A percentile compares a stretch with the other conserved stretches of the same genome.
Evolutionary conservation across 2,329 filamentous ascomycete species (phyloP).

Genomic region (Botryotinia calthae): DNA sequence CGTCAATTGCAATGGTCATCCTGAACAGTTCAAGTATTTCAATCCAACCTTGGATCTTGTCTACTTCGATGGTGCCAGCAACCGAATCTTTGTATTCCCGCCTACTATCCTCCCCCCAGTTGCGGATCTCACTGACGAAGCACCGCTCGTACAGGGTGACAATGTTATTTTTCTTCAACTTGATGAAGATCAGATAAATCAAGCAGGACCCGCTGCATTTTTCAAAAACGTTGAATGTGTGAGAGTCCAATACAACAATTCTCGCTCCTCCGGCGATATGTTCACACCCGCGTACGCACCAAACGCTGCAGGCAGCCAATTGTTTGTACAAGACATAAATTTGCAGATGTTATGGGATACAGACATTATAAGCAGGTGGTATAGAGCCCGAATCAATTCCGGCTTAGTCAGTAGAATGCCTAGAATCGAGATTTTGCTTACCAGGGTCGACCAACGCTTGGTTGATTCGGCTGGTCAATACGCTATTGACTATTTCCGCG

Average conservation of each 20-base stretch:
- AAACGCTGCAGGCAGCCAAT: background rate
- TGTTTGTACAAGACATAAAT: background rate
- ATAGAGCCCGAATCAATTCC: background rate
- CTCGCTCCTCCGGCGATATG: too few relatives aligned
- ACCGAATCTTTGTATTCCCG: background rate
- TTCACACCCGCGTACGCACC: fast-evolving
- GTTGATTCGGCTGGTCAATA: background rate
- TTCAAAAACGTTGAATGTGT: background rate
- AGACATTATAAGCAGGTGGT: fast-evolving
- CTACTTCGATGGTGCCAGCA: background rate
- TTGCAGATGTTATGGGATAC: fast-evolving
- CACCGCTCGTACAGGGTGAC: background rate
- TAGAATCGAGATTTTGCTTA: background rate
- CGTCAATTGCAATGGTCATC: background rate
- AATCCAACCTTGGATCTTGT: background rate
- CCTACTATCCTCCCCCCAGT: background rate
- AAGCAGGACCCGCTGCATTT: background rate
- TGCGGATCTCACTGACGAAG: background rate
- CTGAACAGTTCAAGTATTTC: background rate
- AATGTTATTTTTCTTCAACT: background rate
- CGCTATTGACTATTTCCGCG: background rate
- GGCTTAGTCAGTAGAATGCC: background rate
- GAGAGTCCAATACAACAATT: fast-evolving
- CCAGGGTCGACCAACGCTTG: background rate
- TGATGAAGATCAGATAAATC: background rate